Evolutionary conservation across 2,329 filamentous ascomycete genomes (phyloP).

Genomic region (Epichloe gansuensis): DNA sequence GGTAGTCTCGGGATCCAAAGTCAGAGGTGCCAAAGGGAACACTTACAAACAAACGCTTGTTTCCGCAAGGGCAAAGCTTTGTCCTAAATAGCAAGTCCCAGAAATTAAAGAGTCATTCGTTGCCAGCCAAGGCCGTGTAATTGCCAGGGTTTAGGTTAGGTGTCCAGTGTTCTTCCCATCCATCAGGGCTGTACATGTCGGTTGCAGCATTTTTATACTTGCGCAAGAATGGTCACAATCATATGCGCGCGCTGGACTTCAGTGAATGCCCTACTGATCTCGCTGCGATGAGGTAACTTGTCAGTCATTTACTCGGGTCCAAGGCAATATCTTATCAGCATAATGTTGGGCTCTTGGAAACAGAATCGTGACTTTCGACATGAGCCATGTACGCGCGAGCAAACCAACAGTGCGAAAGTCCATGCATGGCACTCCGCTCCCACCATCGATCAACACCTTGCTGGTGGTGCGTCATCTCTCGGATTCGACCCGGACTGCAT

Average conservation of each 20-base stretch:
- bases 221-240: constrained; percentile 11
- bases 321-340: background rate
- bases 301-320: background rate
- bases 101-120: too few species aligned
- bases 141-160: constrained; percentile 53
- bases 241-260: constrained; percentile 62
- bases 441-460: too few species aligned
- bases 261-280: constrained; percentile 72
- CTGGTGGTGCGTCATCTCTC: too few species aligned
- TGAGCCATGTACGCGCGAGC: background rate
- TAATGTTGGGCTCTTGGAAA: background rate
- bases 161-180: constrained; percentile 48
- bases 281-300: constrained; percentile 26
- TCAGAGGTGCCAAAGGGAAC: too few species aligned
- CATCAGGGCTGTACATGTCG: constrained; percentile 47
- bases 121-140: constrained; percentile 16
- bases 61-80: constrained; percentile 72
- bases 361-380: background rate
- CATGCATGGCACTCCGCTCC: too few species aligned
- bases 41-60: constrained; percentile 29
- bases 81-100: constrained; percentile 58
- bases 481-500: too few species aligned
- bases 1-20: too few species aligned
- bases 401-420: too few species aligned
- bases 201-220: constrained; percentile 9